Conservation (phyloP, 1,284 basidiomycete species). For the Rhizopogon hawkerae region DNA sequence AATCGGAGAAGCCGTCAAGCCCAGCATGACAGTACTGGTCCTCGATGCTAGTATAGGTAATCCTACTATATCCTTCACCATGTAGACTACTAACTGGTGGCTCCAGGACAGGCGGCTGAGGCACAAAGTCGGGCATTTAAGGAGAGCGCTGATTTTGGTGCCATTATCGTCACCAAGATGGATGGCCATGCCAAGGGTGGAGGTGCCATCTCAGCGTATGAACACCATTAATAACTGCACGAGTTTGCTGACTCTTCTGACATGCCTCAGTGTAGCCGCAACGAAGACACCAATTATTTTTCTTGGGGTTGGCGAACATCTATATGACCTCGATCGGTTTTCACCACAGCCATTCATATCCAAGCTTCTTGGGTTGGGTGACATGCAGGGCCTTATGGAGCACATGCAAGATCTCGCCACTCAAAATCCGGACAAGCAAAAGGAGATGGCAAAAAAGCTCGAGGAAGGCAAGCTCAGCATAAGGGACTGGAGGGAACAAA, state of each 20-base stretch:
- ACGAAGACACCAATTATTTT: conserved; percentile 99
- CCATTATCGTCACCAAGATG: conserved; percentile 99
- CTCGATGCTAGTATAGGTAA: conserved; percentile 82
- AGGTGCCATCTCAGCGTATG: conserved; percentile 97
- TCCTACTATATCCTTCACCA: conserved; percentile 5
- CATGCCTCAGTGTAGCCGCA: conserved; percentile 73
- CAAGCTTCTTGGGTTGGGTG: conserved; percentile 91
- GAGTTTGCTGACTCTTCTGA: conserved; percentile 5
- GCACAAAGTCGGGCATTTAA: conserved; percentile 96
- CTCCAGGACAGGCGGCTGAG: conserved; percentile 90
- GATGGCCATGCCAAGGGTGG: conserved; percentile 99
- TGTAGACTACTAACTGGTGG: conserved; percentile 7
- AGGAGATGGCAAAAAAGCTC: conserved; percentile 97
- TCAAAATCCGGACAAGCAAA: conserved; percentile 92
- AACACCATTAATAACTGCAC: conserved; percentile 13
- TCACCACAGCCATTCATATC: conserved; percentile 96
- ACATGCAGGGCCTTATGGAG: conserved; percentile 95
- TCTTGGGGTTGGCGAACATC: conserved; percentile 94
- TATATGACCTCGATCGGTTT: conserved; percentile 94
- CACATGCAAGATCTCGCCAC: conserved; percentile 94
- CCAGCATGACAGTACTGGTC: conserved; percentile 87
- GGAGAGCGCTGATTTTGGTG: conserved; percentile 94
- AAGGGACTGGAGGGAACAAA: conserved; percentile 96
- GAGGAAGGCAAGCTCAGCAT: conserved; percentile 96
- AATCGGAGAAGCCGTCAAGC: conserved; percentile 88